A percentile compares a stretch with the other conserved stretches of the same genome.
These are phyloP conservation scores for Fusarium transvaalense DNA, from an alignment of 2,329 filamentous ascomycete species.

Conservation along the genomic window DNA sequence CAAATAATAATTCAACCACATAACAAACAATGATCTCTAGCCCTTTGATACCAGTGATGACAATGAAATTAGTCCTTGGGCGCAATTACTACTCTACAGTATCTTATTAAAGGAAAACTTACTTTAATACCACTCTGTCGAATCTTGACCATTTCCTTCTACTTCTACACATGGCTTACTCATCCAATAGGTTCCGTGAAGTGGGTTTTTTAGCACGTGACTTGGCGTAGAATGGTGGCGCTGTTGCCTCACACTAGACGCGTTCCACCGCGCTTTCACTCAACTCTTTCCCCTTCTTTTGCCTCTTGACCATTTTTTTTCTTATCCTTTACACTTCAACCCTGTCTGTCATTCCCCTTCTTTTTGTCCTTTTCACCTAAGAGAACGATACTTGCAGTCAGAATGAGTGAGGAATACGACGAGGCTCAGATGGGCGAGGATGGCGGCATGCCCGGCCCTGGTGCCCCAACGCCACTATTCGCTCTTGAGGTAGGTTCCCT, in stretches of 20 bases:
- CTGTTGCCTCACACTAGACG: conserved; percentile 50
- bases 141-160: neutral
- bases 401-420: conserved; percentile 71
- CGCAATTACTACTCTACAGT: neutral
- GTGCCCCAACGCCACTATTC: conserved; percentile 89
- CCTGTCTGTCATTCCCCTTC: neutral
- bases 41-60: neutral
- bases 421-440: conserved; percentile 77
- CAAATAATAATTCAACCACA: conserved; percentile 25
- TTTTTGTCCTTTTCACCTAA: neutral
- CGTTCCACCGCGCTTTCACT: conserved; percentile 52
- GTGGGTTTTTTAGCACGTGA: conserved; percentile 50
- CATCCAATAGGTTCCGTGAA: too few species aligned
- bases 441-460: conserved; percentile 80
- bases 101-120: neutral
- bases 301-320: conserved; percentile 25
- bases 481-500: conserved; percentile 79
- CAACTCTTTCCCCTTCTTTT: conserved; percentile 40
- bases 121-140: neutral
- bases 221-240: conserved; percentile 53
- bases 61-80: neutral
- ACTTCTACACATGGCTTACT: too few species aligned
- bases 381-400: conserved; percentile 12
- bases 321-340: neutral
- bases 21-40: neutral